These are phyloP conservation scores for Medicago arabica DNA, from an alignment of 306 rosid genomes.

Conservation along the genomic window DNA sequence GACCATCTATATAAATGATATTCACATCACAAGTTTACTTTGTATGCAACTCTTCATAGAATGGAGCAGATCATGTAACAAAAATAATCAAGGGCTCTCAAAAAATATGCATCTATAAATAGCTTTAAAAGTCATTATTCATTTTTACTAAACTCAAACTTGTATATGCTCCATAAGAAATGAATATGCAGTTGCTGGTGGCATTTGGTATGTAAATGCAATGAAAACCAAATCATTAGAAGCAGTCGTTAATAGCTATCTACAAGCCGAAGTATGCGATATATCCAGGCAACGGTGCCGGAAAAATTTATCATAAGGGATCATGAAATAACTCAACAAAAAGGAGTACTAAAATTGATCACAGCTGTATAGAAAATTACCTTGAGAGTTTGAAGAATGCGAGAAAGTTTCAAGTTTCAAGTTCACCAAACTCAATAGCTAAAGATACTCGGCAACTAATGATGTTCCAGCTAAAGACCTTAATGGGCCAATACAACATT, in stretches of 20 bases:
- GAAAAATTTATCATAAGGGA: background rate
- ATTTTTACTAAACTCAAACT: background rate
- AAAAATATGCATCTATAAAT: background rate
- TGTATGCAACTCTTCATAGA: background rate
- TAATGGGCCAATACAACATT: conserved; percentile 50
- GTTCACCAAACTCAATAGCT: conserved; percentile 93
- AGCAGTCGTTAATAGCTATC: background rate
- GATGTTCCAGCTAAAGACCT: conserved; percentile 53
- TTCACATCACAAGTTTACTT: background rate
- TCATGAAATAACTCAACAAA: background rate
- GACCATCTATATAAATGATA: background rate
- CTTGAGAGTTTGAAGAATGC: conserved; percentile 87
- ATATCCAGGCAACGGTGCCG: background rate
- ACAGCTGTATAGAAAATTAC: conserved; percentile 47
- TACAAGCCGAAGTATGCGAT: background rate
- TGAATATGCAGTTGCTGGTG: conserved; percentile 15
- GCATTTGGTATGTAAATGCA: conserved; percentile 2
- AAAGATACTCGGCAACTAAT: conserved; percentile 55
- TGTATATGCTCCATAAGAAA: background rate
- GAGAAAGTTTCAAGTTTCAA: conserved; percentile 85
- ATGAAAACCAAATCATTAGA: background rate
- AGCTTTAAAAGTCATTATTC: background rate
- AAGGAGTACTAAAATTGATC: background rate
- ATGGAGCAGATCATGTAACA: background rate
- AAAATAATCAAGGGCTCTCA: background rate